Percentiles rank a stretch among this genome's conserved stretches.
Conservation (phyloP, 148 eudicot genomes). For the Diospyros lotus region DNA sequence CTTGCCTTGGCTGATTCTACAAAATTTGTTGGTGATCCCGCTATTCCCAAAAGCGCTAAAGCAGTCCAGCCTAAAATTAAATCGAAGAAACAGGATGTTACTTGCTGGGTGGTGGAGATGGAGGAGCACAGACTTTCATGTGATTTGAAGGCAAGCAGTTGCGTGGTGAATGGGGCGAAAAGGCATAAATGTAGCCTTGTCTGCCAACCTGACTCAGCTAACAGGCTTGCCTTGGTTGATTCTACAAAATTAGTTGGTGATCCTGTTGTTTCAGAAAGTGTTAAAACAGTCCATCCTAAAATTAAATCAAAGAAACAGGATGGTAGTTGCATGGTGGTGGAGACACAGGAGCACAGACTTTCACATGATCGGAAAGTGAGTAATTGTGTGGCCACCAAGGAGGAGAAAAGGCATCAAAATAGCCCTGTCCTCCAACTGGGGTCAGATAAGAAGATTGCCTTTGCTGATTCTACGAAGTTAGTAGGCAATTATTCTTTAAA, state of each 20-base stretch:
- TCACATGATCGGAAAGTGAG: neutral
- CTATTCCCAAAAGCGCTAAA: too few species aligned
- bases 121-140: constrained; percentile 3
- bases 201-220: neutral
- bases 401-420: constrained; percentile 4
- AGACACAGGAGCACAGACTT: constrained; percentile 2
- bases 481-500: neutral
- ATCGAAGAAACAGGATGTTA: constrained; percentile 8
- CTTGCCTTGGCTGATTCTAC: too few species aligned
- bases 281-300: neutral
- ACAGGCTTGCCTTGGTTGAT: too few species aligned
- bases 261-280: too few species aligned
- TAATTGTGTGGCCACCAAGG: neutral
- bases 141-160: neutral
- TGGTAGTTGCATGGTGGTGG: neutral
- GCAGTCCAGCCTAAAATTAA: neutral
- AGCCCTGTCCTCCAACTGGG: neutral
- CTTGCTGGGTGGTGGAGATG: neutral
- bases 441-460: neutral
- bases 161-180: neutral
- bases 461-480: neutral
- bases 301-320: constrained; percentile 12
- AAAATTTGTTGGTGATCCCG: too few species aligned
- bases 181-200: neutral
- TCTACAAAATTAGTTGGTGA: too few species aligned